Evolutionary conservation across 1,284 basidiomycete genomes (phyloP).

Genomic region (Fomitiporia mediterranea): DNA sequence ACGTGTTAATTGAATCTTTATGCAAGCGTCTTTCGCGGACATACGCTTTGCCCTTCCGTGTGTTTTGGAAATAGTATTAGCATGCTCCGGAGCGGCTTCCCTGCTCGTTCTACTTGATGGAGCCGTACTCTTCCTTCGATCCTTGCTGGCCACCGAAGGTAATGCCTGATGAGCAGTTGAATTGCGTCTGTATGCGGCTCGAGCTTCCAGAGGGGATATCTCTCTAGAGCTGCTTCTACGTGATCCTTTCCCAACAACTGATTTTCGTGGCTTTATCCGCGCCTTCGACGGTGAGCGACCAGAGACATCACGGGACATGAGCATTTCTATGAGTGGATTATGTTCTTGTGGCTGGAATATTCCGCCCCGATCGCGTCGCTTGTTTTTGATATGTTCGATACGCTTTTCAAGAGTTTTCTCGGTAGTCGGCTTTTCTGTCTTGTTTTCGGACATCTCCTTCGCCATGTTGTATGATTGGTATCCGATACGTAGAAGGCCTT

Average conservation of each 20-base stretch:
- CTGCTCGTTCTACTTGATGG: neutral
- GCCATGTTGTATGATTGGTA: neutral
- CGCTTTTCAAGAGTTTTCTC: conserved; percentile 15
- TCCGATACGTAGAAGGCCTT: too few relatives aligned
- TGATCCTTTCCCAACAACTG: neutral
- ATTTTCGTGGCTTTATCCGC: conserved; percentile 7
- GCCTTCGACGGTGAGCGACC: conserved; percentile 38
- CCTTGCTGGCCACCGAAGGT: neutral
- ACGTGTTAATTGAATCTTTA: too few relatives aligned
- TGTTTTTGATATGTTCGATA: conserved; percentile 14
- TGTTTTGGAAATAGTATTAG: neutral
- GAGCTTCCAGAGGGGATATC: neutral
- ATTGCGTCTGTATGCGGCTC: neutral
- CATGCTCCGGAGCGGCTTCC: neutral
- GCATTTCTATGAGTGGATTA: conserved; percentile 37
- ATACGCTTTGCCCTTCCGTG: neutral
- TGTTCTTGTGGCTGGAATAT: conserved; percentile 36
- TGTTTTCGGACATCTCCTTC: neutral
- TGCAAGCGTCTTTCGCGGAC: neutral
- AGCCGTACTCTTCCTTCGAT: conserved; percentile 3
- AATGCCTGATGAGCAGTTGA: neutral
- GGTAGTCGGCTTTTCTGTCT: conserved; percentile 6
- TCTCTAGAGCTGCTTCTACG: neutral
- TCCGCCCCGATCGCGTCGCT: conserved; percentile 20
- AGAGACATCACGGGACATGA: conserved; percentile 38